phyloP scores from a whole-genome alignment of 2,329 filamentous ascomycete species.

The Aspergillus brasiliensis region DNA sequence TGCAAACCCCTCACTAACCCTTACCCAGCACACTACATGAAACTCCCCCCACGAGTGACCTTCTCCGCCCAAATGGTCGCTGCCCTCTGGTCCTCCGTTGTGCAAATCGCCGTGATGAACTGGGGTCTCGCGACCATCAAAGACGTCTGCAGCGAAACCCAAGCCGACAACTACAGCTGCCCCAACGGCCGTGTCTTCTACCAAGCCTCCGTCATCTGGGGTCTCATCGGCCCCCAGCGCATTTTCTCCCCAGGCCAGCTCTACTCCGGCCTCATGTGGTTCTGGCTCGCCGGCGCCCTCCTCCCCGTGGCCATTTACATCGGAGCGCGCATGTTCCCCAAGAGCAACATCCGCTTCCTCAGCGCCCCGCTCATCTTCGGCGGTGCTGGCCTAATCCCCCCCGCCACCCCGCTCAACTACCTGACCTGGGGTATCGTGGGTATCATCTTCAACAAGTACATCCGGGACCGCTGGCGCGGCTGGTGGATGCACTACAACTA shows the following conservation, averaged over 20 bases:
- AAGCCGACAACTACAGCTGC: constrained; percentile 61
- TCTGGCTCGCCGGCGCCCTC: constrained; percentile 68
- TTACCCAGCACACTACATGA: constrained; percentile 63
- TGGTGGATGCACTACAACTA: constrained; percentile 84
- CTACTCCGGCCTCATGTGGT: constrained; percentile 68
- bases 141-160: constrained; percentile 63
- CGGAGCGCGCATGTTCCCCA: constrained; percentile 64
- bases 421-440: constrained; percentile 71
- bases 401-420: constrained; percentile 71
- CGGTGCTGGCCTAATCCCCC: constrained; percentile 64
- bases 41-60: constrained; percentile 52
- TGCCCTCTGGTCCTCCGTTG: constrained; percentile 53
- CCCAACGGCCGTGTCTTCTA: constrained; percentile 64
- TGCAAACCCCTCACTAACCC: background rate
- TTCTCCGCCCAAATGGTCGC: constrained; percentile 56
- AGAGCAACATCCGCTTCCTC: constrained; percentile 64
- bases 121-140: constrained; percentile 59
- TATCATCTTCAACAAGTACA: constrained; percentile 67
- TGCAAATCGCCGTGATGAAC: constrained; percentile 50
- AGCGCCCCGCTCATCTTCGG: constrained; percentile 70
- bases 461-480: constrained; percentile 65
- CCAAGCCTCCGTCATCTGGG: constrained; percentile 72
- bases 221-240: constrained; percentile 68
- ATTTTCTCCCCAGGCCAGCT: constrained; percentile 67
- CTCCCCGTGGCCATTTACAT: constrained; percentile 64